Conservation (phyloP, 805 yeast genomes). For the Wickerhamiella slavikovae region DNA sequence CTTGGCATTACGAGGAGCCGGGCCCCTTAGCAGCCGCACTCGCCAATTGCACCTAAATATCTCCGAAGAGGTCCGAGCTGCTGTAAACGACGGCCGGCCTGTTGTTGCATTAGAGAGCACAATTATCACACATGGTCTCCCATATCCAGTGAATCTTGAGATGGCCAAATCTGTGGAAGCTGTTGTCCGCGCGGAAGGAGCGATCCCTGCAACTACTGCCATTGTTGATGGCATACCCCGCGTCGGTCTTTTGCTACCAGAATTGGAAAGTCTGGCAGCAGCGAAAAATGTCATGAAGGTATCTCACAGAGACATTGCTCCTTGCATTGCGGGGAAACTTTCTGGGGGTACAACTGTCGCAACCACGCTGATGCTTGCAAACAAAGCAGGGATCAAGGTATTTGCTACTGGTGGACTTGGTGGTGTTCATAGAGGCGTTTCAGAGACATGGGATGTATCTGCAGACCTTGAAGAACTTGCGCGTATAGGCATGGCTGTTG, state of each 20-base stretch:
- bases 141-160: conserved; percentile 51
- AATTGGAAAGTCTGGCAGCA: conserved; percentile 32
- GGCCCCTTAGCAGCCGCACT: too few species aligned
- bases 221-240: conserved; percentile 49
- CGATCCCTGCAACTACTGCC: conserved; percentile 71
- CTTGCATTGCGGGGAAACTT: conserved; percentile 38
- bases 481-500: conserved; percentile 70
- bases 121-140: conserved; percentile 76
- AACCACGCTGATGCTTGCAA: conserved; percentile 66
- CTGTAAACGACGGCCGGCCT: conserved; percentile 35
- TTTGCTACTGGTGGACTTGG: conserved; percentile 92
- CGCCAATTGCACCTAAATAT: conserved; percentile 2
- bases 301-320: conserved; percentile 63
- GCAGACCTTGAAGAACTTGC: conserved; percentile 78
- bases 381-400: conserved; percentile 54
- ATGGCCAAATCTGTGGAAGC: conserved; percentile 56
- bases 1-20: too few species aligned
- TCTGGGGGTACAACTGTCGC: conserved; percentile 85
- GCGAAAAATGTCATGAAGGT: conserved; percentile 29
- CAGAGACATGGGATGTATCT: conserved; percentile 55
- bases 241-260: conserved; percentile 37
- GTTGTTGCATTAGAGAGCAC: conserved; percentile 75
- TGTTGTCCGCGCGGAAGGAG: conserved; percentile 38
- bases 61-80: conserved; percentile 35
- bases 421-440: conserved; percentile 72